These are phyloP conservation scores for Artemisia princeps DNA, from an alignment of 140 eudicot genomes.

Conservation along the genomic window DNA sequence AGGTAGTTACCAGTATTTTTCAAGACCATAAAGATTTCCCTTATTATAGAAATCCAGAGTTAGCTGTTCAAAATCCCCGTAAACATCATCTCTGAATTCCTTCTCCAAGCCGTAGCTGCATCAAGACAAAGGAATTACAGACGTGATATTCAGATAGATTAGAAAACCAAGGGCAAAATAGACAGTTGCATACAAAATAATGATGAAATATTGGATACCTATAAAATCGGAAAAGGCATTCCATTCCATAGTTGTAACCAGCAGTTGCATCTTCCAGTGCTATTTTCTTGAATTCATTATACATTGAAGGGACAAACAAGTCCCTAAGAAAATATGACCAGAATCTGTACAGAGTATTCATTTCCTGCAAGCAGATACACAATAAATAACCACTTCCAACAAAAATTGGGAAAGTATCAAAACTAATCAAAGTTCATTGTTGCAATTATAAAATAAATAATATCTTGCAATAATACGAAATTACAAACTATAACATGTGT, in stretches of 20 bases:
- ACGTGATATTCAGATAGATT: too few species aligned
- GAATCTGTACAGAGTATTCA: slow-evolving; percentile 89
- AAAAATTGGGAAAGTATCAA: too few species aligned
- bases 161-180: too few species aligned
- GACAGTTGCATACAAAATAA: neutral
- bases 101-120: slow-evolving; percentile 90
- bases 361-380: slow-evolving; percentile 58
- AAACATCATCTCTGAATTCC: slow-evolving; percentile 67
- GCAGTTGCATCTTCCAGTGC: slow-evolving; percentile 85
- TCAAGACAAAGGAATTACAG: slow-evolving; percentile 14
- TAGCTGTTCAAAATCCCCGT: slow-evolving; percentile 67
- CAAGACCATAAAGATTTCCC: slow-evolving; percentile 89
- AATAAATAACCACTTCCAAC: neutral
- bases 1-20: slow-evolving; percentile 68
- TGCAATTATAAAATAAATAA: too few species aligned
- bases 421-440: too few species aligned
- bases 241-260: slow-evolving; percentile 70
- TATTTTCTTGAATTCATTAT: slow-evolving; percentile 61
- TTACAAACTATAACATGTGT: too few species aligned
- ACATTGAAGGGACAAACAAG: slow-evolving; percentile 76
- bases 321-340: slow-evolving; percentile 85
- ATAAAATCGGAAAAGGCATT: slow-evolving; percentile 77
- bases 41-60: slow-evolving; percentile 66
- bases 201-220: slow-evolving; percentile 38
- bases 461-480: too few species aligned